Base-by-base conservation (phyloP, 305 asterid genomes). In the Fraxinus baroniana region DNA sequence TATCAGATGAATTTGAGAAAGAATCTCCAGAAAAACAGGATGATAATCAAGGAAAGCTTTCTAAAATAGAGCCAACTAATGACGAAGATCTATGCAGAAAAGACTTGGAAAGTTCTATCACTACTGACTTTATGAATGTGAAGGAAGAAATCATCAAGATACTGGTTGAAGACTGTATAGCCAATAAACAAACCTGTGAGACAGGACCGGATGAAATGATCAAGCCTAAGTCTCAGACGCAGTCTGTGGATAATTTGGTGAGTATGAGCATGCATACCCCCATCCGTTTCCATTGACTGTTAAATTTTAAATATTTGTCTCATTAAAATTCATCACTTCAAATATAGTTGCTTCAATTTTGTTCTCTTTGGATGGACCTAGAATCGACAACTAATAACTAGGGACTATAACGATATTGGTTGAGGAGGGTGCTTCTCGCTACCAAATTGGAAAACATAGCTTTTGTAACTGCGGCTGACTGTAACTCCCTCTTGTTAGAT, bases 161-260 rank as follows among this genome's bases (percentile, higher is more conserved):
- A 36, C 78, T 77, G 77, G 85, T 55, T 66, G 78, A 52, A 74
- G 85, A 82, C 44, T 20, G 32, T 28, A 12, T 2, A 30, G 80
- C 80, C 52, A 82, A 82, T 71, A 46, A 81, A 80, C 85, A 84
- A 26, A 71, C 39, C 77, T 33, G 35, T 24, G 79, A 62, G 41
- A 77, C 79, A 78, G 85, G 88, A 78, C 78, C 20, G 44, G 30
- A 74, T 62, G 89, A 85, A 46, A 84, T 81, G 77, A 73, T 32
- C 60, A 77, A 89, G 88, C 60, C 81, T 28, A 74, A 79, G 84
- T 55, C 90, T 78, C 87, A 77, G 70, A 80, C 84, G 89, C 81
- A 80, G 62, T 49, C 73, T 72, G 79, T 36, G 62, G 79, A 84
- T 81, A 84, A 83, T 73, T 41, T 57, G 85, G 92, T 90, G 81